Base-by-base conservation (phyloP, 495 filamentous ascomycete genomes). In the Aspergillus avenaceus region DNA sequence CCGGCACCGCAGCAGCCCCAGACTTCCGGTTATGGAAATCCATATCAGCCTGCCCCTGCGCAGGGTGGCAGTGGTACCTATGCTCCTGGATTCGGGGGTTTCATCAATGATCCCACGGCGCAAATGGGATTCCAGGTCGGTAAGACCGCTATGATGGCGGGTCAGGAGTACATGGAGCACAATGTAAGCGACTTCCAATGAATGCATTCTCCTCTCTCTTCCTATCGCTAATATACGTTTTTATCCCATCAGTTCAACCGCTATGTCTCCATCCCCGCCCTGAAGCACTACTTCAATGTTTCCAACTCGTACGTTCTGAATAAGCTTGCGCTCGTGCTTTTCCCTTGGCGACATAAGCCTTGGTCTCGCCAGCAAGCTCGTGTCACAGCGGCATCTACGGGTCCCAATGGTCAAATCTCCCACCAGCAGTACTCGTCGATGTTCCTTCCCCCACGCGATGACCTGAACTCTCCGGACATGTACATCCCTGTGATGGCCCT, bases 261-360 rank as follows among this genome's bases (percentile, higher is more conserved):
- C 71, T 95, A 93, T 68, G 82, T 98, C 65, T 93, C 88, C 64
- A 86, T 95, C 59, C 84, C 88, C 18, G 87, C 84, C 22, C 82
- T 96, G n/a, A 97, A 92, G 69, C 90, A 95, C 67, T 97, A 97
- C 73, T 98, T 96, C 75, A 91, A 89, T 67, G 93, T 98, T 56
- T 91, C 90, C 60, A 97, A 96, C 76, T 85, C 79, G 60, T 93
- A 93, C 66, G 87, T 93, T 60, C 71, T 91, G 62, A 86, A 80
- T 67, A 93, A 92, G 65, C 76, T 93, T 44, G 82, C 82, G 57
- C 80, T 99, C 29, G 90, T 99, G 37, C 84, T 99, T 50, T 97
- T 97, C 67, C 93, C 93, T 22, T 99, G 92, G 91, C 77, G 91
- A 49, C 93, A 99, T 70, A 89, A 91, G 62, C 91, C 91, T 14